Evolutionary conservation across 2,329 filamentous ascomycete species (phyloP), one percentile per base, ranked within the genome.

Genomic region (Xylaria sp.): DNA sequence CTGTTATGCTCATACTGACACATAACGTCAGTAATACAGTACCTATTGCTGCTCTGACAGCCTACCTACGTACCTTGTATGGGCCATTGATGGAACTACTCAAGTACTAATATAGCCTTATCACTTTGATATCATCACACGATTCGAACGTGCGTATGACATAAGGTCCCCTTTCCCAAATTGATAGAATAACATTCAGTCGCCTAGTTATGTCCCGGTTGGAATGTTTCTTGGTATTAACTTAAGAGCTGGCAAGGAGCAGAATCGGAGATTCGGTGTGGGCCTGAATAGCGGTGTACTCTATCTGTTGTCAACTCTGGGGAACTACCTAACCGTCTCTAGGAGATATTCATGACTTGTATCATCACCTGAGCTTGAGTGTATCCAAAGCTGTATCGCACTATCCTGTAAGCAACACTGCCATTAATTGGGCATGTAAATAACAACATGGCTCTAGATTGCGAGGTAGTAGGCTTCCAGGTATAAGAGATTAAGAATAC

Each of bases 221-320:
- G 10, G 8, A 39, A 18, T 13, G 23, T 18, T 48, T 48, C 9
- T 46, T 6, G 12, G 28, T 30, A 28, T 28, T 23, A 34, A 28
- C 18, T n/a, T 5, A 7, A 30, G 25, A 45, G 23, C 8, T n/a
- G 36, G 7, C 15, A 32, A 39, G 30, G 30, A 64, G 53, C 18
- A 34, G 52, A 34, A 8, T 41, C 36, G 25, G 45, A 36, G n/a
- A 25, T 30, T 55, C 32, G 28, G n/a, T 48, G 66, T 60, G 63
- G 63, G 63, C 48, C 67, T 63, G 56, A 63, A 55, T 34, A 52
- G 67, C 63, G 67, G 63, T 66, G 67, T 63, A 46, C 23, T 55
- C 36, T 52, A 20, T 62, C 25, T 55, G 32, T 63, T 58, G 34
- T 41, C 20, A 41, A 50, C 7, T 28, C 34, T 8, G 34, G 56